Base-by-base conservation (phyloP, 176 grass and related monocot genomes). In the Raddia guianensis region DNA sequence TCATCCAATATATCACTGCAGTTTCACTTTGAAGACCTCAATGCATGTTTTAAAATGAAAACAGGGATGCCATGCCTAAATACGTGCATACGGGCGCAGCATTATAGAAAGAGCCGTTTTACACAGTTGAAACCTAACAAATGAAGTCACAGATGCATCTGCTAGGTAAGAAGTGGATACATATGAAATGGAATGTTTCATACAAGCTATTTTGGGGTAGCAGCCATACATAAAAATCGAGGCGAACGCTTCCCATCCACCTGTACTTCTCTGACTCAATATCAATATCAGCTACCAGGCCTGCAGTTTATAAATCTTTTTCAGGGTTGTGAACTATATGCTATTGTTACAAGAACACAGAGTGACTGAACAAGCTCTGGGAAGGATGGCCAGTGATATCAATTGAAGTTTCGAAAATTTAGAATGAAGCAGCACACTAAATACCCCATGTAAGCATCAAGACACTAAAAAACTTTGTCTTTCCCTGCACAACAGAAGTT, bases 371-470 rank as follows among this genome's bases (percentile, higher is more conserved):
- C n/a, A 73, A 82, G 20, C 50, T 85, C 61, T 55, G 55, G 56
- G 12, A 59, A 72, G 46, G 64, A 50, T 11, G 9, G n/a, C 9
- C 27, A 34, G n/a, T 79, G 46, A 27, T 71, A 63, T 70, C 12
- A 40, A 0, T 18, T 77, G 42, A 12, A 42, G 27, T 78, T 82
- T 53, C 8, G 37, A 49, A 64, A 37, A 77, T 1, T 20, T 54
- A 55, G 60, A 12, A 69, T 59, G 72, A 52, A 12, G 13, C 45
- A n/a, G 67, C 79, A 44, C 50, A 52, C 20, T 84, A 46, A 75
- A 76, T 91, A 98, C 95, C 95, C 95, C 92, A 98, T 78, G 95
- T 93, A 73, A 98, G 95, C 95, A 95, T 93, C 75, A 98, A 75
- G 12, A 98, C 92, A 49, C 95, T 95, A 70, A 95, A 98, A 81